Base-by-base conservation (phyloP, 2,329 filamentous ascomycete genomes). In the Orbilia blumenaviensis region DNA sequence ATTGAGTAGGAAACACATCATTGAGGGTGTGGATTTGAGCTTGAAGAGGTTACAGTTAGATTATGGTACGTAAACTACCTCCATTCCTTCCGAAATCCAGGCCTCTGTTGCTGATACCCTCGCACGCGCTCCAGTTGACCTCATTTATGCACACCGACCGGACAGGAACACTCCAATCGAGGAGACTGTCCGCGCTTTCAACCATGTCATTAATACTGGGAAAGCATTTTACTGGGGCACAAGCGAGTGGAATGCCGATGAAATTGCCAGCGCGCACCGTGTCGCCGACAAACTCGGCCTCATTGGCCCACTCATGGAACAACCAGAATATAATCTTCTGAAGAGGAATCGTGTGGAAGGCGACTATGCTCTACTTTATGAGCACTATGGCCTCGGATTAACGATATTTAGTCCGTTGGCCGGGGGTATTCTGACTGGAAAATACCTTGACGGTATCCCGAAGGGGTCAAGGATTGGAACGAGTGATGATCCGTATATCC, bases 211-310 rank as follows among this genome's bases (percentile, higher is more conserved):
- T 81, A 85, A 89, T 81, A 86, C 85, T 0, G 90, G 90, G 78
- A 89, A 91, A 83, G 88, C 88, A 1, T 87, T 92, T 78, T 91
- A 91, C 84, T 91, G 89, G 89, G 89, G 89, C 44, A 91, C 89
- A 0, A 90, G 88, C 0, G 88, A 91, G 81, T 91, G 89, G 89
- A 86, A 85, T 75, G 88, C 89, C 46, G 86, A 87, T 72, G 89
- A 91, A 83, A 90, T 91, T 80, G 86, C 87, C 4, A 85, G 88
- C 71, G 89, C 89, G 0, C 88, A 87, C 84, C 84, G 87, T 12
- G 85, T 88, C 75, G 88, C 89, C 34, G 88, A 90, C 78, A 85
- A 85, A 78, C 84, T 90, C 7, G 85, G 86, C 12, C 84, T 91
- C 42, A 86, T 91, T 76, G 89, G 88, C 6, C 89, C 89, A 1